Percentiles rank a stretch among this genome's conserved stretches.
These are phyloP conservation scores for Santalum album DNA, from an alignment of 164 flowering plant genomes.

Conservation along the genomic window DNA sequence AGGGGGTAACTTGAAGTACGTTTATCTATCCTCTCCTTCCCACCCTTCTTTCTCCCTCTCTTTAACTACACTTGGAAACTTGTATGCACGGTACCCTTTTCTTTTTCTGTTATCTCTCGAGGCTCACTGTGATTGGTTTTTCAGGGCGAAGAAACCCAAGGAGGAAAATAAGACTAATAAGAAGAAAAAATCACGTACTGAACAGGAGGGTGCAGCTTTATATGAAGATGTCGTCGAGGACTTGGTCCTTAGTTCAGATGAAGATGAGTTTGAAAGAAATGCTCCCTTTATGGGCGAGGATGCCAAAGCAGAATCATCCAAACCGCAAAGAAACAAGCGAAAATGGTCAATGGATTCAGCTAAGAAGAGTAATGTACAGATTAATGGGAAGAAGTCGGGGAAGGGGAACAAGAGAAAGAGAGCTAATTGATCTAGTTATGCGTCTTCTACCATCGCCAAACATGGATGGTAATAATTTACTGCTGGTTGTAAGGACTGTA, in stretches of 20 bases:
- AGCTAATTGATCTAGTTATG: too few species aligned
- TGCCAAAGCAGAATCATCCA: background rate
- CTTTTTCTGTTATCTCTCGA: background rate
- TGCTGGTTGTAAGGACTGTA: too few species aligned
- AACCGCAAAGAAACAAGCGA: background rate
- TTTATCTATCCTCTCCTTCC: background rate
- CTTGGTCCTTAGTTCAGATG: background rate
- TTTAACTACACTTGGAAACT: background rate
- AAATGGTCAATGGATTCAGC: background rate
- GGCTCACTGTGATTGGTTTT: background rate
- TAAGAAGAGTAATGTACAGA: background rate
- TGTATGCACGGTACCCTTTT: too few species aligned
- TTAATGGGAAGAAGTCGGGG: background rate
- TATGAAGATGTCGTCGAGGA: background rate
- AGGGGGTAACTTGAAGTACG: constrained; percentile 49
- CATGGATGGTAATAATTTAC: too few species aligned
- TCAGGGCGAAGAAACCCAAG: background rate
- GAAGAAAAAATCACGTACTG: background rate
- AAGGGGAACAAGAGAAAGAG: background rate
- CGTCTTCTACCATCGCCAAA: too few species aligned
- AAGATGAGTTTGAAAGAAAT: background rate
- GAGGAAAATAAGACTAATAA: background rate
- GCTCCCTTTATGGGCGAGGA: background rate
- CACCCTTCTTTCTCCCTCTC: background rate
- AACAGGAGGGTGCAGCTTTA: background rate